phyloP scores from a whole-genome alignment of 306 rosid genomes.

The Corylus heterophylla region DNA sequence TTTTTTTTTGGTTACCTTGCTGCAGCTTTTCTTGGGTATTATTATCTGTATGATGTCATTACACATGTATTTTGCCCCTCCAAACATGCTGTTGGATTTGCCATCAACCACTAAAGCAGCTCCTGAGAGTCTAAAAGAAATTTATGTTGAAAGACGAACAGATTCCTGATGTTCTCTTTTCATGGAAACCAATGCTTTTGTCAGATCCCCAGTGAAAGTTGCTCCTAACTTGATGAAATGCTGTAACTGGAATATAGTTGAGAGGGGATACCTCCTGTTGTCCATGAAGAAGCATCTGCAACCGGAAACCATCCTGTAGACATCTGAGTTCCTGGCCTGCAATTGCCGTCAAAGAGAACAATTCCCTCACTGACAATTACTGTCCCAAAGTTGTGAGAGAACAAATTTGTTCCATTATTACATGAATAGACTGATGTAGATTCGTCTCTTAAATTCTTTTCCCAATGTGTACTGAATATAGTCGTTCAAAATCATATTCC shows the following conservation, averaged over 20 bases:
- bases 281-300: constrained; percentile 1
- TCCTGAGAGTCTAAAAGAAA: constrained; percentile 65
- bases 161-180: constrained; percentile 42
- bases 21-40: constrained; percentile 91
- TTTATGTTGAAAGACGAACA: constrained; percentile 58
- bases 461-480: background rate
- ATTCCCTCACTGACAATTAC: constrained; percentile 5
- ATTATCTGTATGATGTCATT: constrained; percentile 89
- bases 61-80: constrained; percentile 95
- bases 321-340: constrained; percentile 1
- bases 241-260: constrained; percentile 1
- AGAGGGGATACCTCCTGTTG: background rate
- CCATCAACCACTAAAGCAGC: constrained; percentile 59
- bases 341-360: background rate
- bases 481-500: background rate
- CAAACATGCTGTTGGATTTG: constrained; percentile 64
- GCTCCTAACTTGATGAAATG: constrained; percentile 10
- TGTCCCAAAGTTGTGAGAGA: background rate
- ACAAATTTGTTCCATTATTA: background rate
- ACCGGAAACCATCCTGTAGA: constrained; percentile 1
- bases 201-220: background rate
- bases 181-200: constrained; percentile 7
- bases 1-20: constrained; percentile 13
- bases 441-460: background rate
- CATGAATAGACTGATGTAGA: background rate